Conservation (phyloP, 2,329 filamentous ascomycete species). For the Fusarium bactridioides region DNA sequence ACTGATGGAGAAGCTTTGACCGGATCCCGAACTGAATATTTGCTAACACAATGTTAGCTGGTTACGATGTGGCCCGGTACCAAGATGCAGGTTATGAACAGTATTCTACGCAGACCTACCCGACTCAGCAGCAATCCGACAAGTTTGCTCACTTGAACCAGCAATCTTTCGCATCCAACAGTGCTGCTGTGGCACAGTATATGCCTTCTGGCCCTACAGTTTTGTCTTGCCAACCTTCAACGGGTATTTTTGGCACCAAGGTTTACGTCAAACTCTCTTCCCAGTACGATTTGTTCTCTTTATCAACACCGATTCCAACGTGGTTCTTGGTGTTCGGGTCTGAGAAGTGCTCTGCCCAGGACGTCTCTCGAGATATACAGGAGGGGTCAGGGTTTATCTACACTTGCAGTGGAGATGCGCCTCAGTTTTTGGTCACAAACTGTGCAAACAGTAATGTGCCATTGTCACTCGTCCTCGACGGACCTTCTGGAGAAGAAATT, state of each 20-base stretch:
- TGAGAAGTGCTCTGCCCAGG: conserved; percentile 68
- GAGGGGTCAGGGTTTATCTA: conserved; percentile 72
- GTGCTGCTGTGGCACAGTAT: conserved; percentile 70
- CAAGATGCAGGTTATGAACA: conserved; percentile 64
- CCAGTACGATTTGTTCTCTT: conserved; percentile 72
- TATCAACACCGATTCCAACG: conserved; percentile 61
- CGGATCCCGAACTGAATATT: neutral
- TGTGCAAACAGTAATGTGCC: conserved; percentile 61
- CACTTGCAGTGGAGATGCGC: conserved; percentile 75
- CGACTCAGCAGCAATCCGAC: conserved; percentile 58
- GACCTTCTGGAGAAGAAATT: conserved; percentile 60
- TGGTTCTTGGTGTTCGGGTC: conserved; percentile 80
- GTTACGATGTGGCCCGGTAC: conserved; percentile 68
- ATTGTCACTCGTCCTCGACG: conserved; percentile 62
- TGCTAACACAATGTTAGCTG: conserved; percentile 47
- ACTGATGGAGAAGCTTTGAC: neutral
- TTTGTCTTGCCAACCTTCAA: conserved; percentile 72
- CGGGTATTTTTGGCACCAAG: conserved; percentile 74
- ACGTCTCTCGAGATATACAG: conserved; percentile 68
- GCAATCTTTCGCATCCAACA: conserved; percentile 67
- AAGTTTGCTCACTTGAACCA: conserved; percentile 63
- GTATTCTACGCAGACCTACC: conserved; percentile 58
- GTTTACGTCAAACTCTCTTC: conserved; percentile 78
- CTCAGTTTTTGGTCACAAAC: conserved; percentile 63
- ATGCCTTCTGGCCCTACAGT: conserved; percentile 69